These are phyloP conservation scores for Cercospora sp. DNA, from an alignment of 2,329 filamentous ascomycete genomes.

Conservation along the genomic window DNA sequence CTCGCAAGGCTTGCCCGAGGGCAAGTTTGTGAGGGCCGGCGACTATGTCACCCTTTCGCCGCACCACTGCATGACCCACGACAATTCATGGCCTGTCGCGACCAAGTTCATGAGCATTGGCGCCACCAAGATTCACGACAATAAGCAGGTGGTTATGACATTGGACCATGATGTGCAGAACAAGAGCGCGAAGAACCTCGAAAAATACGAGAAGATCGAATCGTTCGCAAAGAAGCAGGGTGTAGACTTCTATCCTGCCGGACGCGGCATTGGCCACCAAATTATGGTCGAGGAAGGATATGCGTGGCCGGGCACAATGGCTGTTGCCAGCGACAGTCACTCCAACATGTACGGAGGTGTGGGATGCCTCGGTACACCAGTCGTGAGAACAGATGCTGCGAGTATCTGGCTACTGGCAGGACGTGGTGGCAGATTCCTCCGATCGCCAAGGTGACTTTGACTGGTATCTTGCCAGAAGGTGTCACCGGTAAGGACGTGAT, in stretches of 20 bases:
- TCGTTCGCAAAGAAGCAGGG: conserved; percentile 78
- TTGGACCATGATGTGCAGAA: conserved; percentile 91
- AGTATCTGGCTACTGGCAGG: conserved; percentile 76
- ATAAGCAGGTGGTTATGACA: conserved; percentile 75
- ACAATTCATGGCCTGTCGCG: conserved; percentile 76
- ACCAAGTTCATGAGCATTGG: conserved; percentile 82
- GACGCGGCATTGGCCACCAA: conserved; percentile 84
- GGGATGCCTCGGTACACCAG: conserved; percentile 72
- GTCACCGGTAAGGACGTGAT: conserved; percentile 96
- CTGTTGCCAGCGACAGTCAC: conserved; percentile 77
- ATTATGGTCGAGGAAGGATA: conserved; percentile 85
- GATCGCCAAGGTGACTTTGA: conserved; percentile 76
- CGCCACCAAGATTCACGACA: conserved; percentile 70
- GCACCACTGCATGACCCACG: conserved; percentile 79
- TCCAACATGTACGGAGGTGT: conserved; percentile 83
- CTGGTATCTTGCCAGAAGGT: conserved; percentile 71
- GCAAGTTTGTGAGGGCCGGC: conserved; percentile 73
- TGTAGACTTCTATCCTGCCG: conserved; percentile 74
- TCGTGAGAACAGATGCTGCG: conserved; percentile 86
- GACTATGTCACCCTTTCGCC: conserved; percentile 81
- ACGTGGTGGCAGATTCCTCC: conserved; percentile 92
- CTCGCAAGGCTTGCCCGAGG: conserved; percentile 70
- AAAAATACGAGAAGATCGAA: conserved; percentile 81
- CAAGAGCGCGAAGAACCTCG: conserved; percentile 72
- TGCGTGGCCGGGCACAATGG: conserved; percentile 82